Conservation (phyloP, 306 rosid species). For the Cicer judaicum region DNA sequence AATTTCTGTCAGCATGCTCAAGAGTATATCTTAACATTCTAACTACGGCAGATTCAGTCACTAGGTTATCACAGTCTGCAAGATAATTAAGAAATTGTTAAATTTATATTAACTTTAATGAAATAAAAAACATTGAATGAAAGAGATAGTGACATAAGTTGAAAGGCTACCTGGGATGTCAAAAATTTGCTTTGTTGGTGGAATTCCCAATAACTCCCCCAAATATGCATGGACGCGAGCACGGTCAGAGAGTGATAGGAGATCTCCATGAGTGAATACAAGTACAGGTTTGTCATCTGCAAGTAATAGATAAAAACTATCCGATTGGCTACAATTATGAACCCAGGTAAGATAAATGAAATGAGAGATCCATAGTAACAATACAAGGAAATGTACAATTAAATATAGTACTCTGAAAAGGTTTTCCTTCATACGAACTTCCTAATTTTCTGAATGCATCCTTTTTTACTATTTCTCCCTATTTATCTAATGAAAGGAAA, state of each 20-base stretch:
- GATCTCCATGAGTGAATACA: slow-evolving; percentile 87
- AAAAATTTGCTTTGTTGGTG: slow-evolving; percentile 76
- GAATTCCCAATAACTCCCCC: slow-evolving; percentile 76
- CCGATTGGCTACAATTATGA: not conserved
- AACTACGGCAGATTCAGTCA: slow-evolving; percentile 57
- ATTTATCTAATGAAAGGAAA: not conserved
- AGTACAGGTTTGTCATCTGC: slow-evolving; percentile 89
- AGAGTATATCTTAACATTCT: slow-evolving; percentile 73
- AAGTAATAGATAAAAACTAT: slow-evolving; percentile 23
- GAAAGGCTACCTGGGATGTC: slow-evolving; percentile 78
- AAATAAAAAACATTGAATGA: not conserved
- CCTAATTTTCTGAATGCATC: not conserved
- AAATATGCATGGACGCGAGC: slow-evolving; percentile 62
- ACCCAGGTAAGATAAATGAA: not conserved
- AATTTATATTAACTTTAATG: not conserved
- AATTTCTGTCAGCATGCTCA: slow-evolving; percentile 82
- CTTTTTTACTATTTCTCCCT: not conserved
- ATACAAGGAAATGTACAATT: not conserved
- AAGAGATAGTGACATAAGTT: slow-evolving; percentile 18
- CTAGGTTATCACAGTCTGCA: slow-evolving; percentile 65
- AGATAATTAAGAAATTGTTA: slow-evolving; percentile 24
- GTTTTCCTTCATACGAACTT: slow-evolving; percentile 1
- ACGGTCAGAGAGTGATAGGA: slow-evolving; percentile 70
- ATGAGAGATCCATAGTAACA: not conserved
- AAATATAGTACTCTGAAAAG: not conserved